Percentiles rank a stretch among this genome's conserved stretches.
phyloP scores from a whole-genome alignment of 768 basidiomycete species.

The Ramaria sp. region DNA sequence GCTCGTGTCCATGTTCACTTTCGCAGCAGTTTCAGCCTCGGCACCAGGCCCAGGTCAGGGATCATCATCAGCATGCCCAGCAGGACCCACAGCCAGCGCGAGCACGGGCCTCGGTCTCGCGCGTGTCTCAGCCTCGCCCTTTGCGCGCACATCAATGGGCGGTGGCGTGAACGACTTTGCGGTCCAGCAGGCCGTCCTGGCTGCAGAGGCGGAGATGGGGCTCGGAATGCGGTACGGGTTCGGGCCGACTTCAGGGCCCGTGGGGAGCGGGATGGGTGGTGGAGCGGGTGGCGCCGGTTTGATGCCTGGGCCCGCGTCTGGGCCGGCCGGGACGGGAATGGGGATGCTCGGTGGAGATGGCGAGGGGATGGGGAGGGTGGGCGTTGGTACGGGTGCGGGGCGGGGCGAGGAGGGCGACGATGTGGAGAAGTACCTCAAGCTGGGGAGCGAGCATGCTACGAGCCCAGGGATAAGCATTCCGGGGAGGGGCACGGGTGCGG shows the following conservation, averaged over 20 bases:
- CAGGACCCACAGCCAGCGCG: conserved; percentile 18
- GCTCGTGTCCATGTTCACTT: too few species aligned
- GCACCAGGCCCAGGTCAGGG: too few species aligned
- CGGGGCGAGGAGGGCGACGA: background rate
- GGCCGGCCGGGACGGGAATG: too few species aligned
- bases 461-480: conserved; percentile 1
- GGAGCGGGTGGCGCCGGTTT: background rate
- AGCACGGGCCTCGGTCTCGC: background rate
- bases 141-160: background rate
- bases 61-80: conserved; percentile 14
- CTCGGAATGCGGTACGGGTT: background rate
- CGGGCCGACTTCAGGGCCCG: too few species aligned
- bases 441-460: conserved; percentile 1
- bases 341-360: too few species aligned
- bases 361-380: too few species aligned
- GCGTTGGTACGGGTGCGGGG: background rate
- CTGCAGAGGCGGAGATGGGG: background rate
- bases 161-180: conserved; percentile 5
- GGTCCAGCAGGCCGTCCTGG: conserved; percentile 10
- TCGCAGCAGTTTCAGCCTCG: conserved; percentile 30
- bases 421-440: background rate
- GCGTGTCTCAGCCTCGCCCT: background rate
- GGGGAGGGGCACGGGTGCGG: background rate
- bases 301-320: background rate
- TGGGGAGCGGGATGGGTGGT: background rate